phyloP scores from a whole-genome alignment of 768 basidiomycete genomes.

The Leucosporidium yakuticum region DNA sequence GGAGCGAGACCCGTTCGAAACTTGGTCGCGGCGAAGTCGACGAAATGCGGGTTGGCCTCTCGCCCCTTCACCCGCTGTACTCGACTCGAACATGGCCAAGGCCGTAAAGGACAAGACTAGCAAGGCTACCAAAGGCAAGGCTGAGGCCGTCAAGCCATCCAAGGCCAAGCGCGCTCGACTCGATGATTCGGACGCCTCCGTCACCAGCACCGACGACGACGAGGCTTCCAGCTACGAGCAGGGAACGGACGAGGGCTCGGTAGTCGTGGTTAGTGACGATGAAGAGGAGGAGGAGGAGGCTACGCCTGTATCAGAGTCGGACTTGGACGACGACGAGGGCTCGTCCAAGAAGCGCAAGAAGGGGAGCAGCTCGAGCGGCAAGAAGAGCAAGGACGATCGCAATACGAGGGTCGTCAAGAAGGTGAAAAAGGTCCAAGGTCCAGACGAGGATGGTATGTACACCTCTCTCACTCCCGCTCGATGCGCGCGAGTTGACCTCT shows the following conservation, averaged over 20 bases:
- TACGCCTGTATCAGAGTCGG: conserved; percentile 25
- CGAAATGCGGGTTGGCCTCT: too few species aligned
- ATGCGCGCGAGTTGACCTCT: background rate
- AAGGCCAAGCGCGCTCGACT: conserved; percentile 2
- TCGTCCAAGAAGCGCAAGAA: conserved; percentile 9
- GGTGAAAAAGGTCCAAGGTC: conserved; percentile 72
- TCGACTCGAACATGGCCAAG: background rate
- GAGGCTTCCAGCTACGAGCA: conserved; percentile 32
- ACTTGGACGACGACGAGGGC: conserved; percentile 5
- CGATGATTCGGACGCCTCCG: conserved; percentile 25
- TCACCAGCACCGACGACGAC: conserved; percentile 17
- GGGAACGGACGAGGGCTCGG: conserved; percentile 37
- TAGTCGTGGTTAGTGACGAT: conserved; percentile 28
- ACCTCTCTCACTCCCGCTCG: background rate
- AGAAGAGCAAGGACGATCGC: conserved; percentile 38
- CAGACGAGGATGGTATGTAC: conserved; percentile 68
- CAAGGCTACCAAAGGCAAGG: background rate
- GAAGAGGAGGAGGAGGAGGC: conserved; percentile 31
- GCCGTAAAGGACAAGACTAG: background rate
- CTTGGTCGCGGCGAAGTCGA: too few species aligned
- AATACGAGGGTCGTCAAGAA: conserved; percentile 75
- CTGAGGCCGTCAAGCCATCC: background rate
- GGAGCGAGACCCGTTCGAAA: too few species aligned
- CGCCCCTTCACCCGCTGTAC: too few species aligned
- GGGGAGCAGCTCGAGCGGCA: conserved; percentile 2